Conservation (phyloP, 1,284 basidiomycete genomes). For the Fomes fomentarius region DNA sequence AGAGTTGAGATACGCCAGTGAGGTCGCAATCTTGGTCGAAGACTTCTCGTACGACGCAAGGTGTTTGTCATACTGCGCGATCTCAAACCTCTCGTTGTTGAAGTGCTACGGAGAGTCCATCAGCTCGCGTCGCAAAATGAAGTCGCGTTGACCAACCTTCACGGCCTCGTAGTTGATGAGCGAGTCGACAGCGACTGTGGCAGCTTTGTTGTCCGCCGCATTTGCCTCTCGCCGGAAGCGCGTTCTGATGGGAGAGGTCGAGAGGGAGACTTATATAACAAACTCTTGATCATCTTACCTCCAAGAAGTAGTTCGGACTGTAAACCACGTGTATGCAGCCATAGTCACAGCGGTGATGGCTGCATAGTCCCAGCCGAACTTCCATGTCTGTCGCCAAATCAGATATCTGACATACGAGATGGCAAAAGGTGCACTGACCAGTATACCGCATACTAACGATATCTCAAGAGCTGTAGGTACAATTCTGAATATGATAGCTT, state of each 20-base stretch:
- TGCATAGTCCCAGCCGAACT: conserved; percentile 97
- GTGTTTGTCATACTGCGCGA: conserved; percentile 91
- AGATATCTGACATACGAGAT: conserved; percentile 5
- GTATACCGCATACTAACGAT: conserved; percentile 94
- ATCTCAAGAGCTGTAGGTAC: conserved; percentile 97
- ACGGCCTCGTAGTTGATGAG: conserved; percentile 99
- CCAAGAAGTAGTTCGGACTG: conserved; percentile 95
- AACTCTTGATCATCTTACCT: conserved; percentile 50
- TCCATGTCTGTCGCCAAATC: conserved; percentile 71
- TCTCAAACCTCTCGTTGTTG: conserved; percentile 94
- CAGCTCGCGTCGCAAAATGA: not conserved
- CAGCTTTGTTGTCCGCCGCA: conserved; percentile 95
- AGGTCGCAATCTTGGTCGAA: conserved; percentile 94
- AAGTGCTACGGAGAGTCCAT: conserved; percentile 67
- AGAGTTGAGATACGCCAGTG: conserved; percentile 91
- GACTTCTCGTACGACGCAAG: conserved; percentile 89
- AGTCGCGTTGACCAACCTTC: conserved; percentile 59
- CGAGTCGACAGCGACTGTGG: conserved; percentile 92
- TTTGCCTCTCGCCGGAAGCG: conserved; percentile 95
- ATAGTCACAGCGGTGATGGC: conserved; percentile 88
- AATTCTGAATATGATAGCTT: conserved; percentile 94
- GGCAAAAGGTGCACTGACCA: conserved; percentile 53
- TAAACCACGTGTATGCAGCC: conserved; percentile 96
- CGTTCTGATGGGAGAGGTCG: conserved; percentile 72
- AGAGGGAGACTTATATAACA: not conserved